Evolutionary conservation across 345 rosid species (phyloP), one percentile per base, ranked within the genome.

Genomic region (Hibiscus trionum): DNA sequence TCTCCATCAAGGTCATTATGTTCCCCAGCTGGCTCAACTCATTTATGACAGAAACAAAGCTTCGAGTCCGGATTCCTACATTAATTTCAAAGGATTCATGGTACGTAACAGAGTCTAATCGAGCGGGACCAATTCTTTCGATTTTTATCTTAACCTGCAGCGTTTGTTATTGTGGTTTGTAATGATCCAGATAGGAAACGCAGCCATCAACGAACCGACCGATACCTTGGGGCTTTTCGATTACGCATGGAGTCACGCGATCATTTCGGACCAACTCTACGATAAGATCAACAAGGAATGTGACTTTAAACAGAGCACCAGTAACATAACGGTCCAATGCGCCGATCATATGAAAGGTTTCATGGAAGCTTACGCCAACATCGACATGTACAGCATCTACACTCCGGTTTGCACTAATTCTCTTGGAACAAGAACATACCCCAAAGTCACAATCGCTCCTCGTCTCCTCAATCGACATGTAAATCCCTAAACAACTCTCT

Each of bases 71-170:
- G 75, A 74, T 29, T 75, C 82, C 3, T 77, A 69, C 72, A 90
- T 91, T 69, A 90, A 91, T 69, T 83, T 91, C 61, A 91, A 88
- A 71, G 96, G 97, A 14, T 81, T 91, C 85, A 86, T 91, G 88
- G 96, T 89, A 75, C 12, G 60, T 56, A 42, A 42, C 0, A 5
- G 56, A 52, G 56, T 50, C 2, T 15, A 50, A 37, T 6, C 42
- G 42, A 37, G 56, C 4, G 11, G 11, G 11, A 42, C 9, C 46
- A 11, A 39, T 2, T 42, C 1, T 9, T 42, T 42, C 46, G 46
- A 42, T 42, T 42, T 42, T 9, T 42, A 42, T 8, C 11, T 42
- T 31, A 42, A 33, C 10, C 10, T 16, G 72, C 31, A 55, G 12
- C 33, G 19, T 24, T 31, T 24, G 4, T 52, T 29, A 14, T 7